These are phyloP conservation scores for Xylariaceae sp. DNA, from an alignment of 2,329 filamentous ascomycete genomes.

Conservation along the genomic window DNA sequence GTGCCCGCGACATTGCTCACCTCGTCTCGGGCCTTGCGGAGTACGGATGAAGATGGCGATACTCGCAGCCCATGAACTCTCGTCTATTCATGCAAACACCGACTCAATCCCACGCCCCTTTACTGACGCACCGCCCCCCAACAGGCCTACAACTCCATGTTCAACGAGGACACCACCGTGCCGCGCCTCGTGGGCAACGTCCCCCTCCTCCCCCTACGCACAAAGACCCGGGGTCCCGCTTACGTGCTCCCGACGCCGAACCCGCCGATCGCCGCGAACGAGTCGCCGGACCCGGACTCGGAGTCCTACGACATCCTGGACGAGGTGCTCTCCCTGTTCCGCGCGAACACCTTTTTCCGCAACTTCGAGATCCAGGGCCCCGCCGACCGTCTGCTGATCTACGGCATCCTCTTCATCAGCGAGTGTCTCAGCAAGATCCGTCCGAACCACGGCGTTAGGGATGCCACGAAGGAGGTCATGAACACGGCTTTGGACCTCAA, in stretches of 20 bases:
- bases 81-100: background rate
- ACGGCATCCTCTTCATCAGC: constrained; percentile 91
- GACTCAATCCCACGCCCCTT: background rate
- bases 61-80: background rate
- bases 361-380: constrained; percentile 99
- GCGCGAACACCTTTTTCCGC: constrained; percentile 97
- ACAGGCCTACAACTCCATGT: constrained; percentile 96
- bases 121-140: constrained; percentile 10
- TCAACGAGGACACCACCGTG: constrained; percentile 71
- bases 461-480: constrained; percentile 68
- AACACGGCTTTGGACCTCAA: constrained; percentile 88
- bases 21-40: background rate
- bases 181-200: constrained; percentile 75
- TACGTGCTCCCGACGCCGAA: constrained; percentile 67
- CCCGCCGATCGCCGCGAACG: constrained; percentile 51
- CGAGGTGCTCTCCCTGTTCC: constrained; percentile 87
- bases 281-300: constrained; percentile 73
- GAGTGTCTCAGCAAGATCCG: constrained; percentile 87
- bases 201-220: constrained; percentile 88
- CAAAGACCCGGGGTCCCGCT: constrained; percentile 90
- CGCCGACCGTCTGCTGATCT: constrained; percentile 89
- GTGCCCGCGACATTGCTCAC: background rate
- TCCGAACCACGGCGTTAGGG: constrained; percentile 58
- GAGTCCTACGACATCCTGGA: constrained; percentile 96
- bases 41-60: background rate